Conservation (phyloP, 768 basidiomycete species). For the Tulasnella sp. region DNA sequence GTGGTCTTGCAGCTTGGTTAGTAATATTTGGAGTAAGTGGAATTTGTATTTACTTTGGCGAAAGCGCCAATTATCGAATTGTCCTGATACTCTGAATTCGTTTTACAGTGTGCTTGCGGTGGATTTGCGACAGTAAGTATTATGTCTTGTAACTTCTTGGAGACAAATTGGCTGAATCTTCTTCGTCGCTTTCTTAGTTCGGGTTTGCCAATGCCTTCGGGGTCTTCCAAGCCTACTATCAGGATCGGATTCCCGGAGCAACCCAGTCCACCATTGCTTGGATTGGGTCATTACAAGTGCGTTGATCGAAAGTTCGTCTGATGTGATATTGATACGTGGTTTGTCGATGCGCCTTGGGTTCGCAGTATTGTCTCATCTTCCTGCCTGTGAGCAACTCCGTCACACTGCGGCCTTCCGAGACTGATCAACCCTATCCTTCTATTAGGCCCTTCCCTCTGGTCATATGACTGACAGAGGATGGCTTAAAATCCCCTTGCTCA, state of each 20-base stretch:
- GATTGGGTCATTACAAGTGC: slow-evolving; percentile 27
- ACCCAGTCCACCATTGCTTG: slow-evolving; percentile 23
- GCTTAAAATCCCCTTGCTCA: background rate
- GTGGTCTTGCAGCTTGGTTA: slow-evolving; percentile 20
- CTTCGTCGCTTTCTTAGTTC: background rate
- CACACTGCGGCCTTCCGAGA: no score
- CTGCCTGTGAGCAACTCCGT: slow-evolving; percentile 12
- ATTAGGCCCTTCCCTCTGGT: slow-evolving; percentile 19
- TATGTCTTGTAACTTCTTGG: background rate
- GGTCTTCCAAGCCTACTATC: slow-evolving; percentile 22
- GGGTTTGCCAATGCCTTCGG: slow-evolving; percentile 22
- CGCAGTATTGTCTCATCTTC: slow-evolving; percentile 24
- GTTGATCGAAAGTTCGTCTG: background rate
- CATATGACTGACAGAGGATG: slow-evolving; percentile 21
- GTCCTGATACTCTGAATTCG: background rate
- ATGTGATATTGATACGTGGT: background rate
- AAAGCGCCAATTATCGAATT: no score
- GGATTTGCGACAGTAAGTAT: slow-evolving; percentile 1
- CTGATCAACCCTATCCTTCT: background rate
- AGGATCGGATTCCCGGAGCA: background rate
- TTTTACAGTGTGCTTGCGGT: slow-evolving; percentile 16
- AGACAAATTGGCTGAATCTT: background rate
- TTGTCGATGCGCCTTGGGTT: background rate
- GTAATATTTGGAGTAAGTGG: slow-evolving; percentile 12
- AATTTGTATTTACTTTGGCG: background rate